Evolutionary conservation across 129 eudicot genomes (phyloP).

Genomic region (Artemisia annua): DNA sequence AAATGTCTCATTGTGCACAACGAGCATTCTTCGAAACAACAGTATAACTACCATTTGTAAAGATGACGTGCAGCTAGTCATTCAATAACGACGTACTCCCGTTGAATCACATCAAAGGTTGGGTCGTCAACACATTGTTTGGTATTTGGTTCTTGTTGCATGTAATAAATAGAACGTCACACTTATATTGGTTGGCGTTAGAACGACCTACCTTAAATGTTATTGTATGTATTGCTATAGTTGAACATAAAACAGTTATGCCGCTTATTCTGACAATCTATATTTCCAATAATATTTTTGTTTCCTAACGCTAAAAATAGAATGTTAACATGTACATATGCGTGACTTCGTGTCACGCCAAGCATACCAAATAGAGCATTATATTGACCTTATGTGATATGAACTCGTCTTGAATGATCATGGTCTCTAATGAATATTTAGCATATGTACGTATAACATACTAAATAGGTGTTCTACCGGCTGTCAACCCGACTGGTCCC

Average conservation of each 20-base stretch:
- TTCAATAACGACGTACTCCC: neutral
- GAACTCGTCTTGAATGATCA: no score
- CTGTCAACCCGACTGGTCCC: no score
- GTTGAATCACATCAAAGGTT: constrained; percentile 4
- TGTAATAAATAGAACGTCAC: constrained; percentile 9
- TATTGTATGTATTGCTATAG: neutral
- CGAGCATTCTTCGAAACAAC: no score
- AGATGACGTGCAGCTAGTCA: neutral
- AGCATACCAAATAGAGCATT: no score
- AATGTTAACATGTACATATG: neutral
- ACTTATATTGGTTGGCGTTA: neutral
- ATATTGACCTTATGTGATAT: no score
- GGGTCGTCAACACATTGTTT: neutral
- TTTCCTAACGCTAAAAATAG: neutral
- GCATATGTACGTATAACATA: no score
- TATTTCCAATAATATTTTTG: neutral
- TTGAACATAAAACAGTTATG: neutral
- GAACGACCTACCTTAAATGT: neutral
- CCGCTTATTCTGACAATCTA: constrained; percentile 1
- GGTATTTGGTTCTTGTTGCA: constrained; percentile 20
- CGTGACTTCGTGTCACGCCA: neutral
- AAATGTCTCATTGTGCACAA: no score
- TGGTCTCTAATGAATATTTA: no score
- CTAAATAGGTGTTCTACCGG: no score
- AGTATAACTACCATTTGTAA: no score